Evolutionary conservation across 208 protist species (phyloP).

Genomic region (Naegleria gruberi): DNA sequence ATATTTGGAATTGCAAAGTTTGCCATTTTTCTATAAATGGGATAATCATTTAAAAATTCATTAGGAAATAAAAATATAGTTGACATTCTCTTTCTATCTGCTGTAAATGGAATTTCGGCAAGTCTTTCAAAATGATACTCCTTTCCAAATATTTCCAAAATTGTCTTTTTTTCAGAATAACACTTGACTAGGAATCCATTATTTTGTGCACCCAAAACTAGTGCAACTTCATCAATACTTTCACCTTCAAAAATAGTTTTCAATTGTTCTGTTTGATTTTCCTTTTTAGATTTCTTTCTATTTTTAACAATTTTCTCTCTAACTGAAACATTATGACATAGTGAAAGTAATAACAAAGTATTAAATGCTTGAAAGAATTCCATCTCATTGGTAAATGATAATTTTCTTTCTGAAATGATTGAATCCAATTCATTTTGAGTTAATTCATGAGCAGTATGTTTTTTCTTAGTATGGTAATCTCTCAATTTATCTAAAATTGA

Average conservation of each 20-base stretch:
- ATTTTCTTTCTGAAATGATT: too few species aligned
- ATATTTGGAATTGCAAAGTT: not conserved
- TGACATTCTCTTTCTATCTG: conserved; percentile 69
- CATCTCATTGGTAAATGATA: too few species aligned
- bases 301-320: not conserved
- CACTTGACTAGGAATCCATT: not conserved
- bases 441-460: too few species aligned
- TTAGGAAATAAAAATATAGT: conserved; percentile 39
- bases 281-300: not conserved
- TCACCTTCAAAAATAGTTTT: conserved; percentile 67
- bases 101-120: conserved; percentile 62
- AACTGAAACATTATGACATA: not conserved
- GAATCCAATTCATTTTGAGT: too few species aligned
- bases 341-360: not conserved
- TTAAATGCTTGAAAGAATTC: not conserved
- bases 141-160: conserved; percentile 18
- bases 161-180: not conserved
- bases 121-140: conserved; percentile 61
- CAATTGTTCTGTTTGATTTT: too few species aligned
- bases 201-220: conserved; percentile 24
- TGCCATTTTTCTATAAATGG: not conserved
- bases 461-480: too few species aligned
- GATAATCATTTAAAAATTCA: not conserved
- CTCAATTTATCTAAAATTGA: too few species aligned
- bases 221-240: conserved; percentile 79